Conservation (phyloP, 441 rosid genomes). For the Arabidopsis lyrata region DNA sequence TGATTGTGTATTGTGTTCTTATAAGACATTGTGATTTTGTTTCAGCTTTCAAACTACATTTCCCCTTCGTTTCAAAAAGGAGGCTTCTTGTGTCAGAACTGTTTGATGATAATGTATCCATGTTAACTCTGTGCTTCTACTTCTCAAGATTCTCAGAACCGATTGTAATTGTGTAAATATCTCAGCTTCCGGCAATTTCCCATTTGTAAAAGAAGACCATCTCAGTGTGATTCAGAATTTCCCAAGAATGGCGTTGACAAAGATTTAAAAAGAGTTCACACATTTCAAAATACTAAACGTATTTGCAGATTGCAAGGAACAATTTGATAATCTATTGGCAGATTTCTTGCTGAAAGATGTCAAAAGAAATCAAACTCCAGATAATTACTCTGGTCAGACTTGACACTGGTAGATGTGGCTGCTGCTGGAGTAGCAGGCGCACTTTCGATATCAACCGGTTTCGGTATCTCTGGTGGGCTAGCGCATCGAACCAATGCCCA, state of each 20-base stretch:
- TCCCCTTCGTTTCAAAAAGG: slow-evolving; percentile 28
- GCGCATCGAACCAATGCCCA: slow-evolving; percentile 84
- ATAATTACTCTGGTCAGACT: slow-evolving; percentile 62
- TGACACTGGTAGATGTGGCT: slow-evolving; percentile 56
- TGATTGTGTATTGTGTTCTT: slow-evolving; percentile 36
- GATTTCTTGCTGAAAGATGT: slow-evolving; percentile 29
- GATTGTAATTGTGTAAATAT: not conserved
- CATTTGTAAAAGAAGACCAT: not conserved
- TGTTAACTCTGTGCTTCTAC: slow-evolving; percentile 3
- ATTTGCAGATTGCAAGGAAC: slow-evolving; percentile 28
- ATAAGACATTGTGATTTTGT: slow-evolving; percentile 17
- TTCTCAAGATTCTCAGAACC: not conserved
- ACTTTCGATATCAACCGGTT: slow-evolving; percentile 55
- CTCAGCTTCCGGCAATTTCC: not conserved
- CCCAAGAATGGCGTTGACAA: slow-evolving; percentile 26
- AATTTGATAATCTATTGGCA: slow-evolving; percentile 31
- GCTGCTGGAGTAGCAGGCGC: slow-evolving; percentile 51
- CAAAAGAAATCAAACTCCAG: slow-evolving; percentile 91
- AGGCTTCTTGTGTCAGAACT: slow-evolving; percentile 25
- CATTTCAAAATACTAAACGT: slow-evolving; percentile 26
- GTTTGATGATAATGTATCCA: slow-evolving; percentile 19
- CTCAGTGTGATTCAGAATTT: slow-evolving; percentile 10
- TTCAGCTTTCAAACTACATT: slow-evolving; percentile 26
- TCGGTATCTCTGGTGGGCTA: slow-evolving; percentile 79
- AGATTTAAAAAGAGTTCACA: slow-evolving; percentile 24